Evolutionary conservation across 2,329 filamentous ascomycete genomes (phyloP), one percentile per base, ranked within the genome.

Genomic region (Septoria linicola): DNA sequence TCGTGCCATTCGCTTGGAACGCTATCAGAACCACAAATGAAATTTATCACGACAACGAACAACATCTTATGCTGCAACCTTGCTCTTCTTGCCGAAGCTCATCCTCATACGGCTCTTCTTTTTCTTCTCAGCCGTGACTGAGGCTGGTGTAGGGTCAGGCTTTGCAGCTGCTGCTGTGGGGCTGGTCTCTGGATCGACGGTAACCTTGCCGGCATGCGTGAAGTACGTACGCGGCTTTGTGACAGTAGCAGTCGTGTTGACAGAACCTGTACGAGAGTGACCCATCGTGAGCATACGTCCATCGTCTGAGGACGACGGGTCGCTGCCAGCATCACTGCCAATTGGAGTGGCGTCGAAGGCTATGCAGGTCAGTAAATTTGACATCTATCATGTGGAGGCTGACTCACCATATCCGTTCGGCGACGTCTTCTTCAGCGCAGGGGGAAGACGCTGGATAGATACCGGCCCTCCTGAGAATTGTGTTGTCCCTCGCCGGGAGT

Each of bases 61-160:
- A 32, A 14, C 13, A 30, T 37, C 10, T 32, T 42, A 36, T 10
- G 44, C 35, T 16, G 42, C 13, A 17, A 40, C 39, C 40, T 53
- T 53, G 27, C 42, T 60, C 59, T 62, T 63, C 51, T 45, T 55
- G 25, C 61, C 57, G 35, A 62, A 60, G n/a, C 53, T 42, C 13
- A 62, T 43, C 40, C 59, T 63, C 48, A 66, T 59, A 2, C 59
- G 55, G 21, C 51, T 63, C 63, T 64, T 67, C 57, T 59, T 62
- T 17, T 57, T 55, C 10, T 43, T 40, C 11, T 37, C 36, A 36
- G 51, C 54, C 27, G 45, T 31, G 21, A 48, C 45, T 34, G 41
- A 16, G 13, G 20, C 42, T 6, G 51, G 27, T 16, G 48, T 23
- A 20, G 48, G 31, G 11, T 44, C 31, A 14, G 53, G 41, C 27